Conservation (phyloP, 305 asterid genomes). For the Withania somnifera region DNA sequence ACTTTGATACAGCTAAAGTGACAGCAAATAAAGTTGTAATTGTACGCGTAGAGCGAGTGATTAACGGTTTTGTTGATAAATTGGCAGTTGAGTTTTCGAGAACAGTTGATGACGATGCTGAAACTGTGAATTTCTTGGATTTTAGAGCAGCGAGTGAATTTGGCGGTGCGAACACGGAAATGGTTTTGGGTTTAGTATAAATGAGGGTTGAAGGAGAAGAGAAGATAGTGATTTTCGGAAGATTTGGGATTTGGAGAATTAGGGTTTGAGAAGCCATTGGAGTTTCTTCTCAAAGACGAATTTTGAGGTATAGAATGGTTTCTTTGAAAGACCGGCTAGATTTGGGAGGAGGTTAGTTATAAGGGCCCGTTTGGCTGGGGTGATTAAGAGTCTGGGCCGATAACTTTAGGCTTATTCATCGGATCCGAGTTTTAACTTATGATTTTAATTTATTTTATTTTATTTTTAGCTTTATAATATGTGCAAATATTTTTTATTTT, state of each 20-base stretch:
- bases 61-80: constrained; percentile 11
- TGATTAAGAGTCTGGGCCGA: neutral
- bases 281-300: neutral
- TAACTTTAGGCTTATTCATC: too few relatives aligned
- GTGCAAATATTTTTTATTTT: too few relatives aligned
- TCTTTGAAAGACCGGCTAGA: neutral
- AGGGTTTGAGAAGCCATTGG: constrained; percentile 34
- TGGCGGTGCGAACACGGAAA: constrained; percentile 10
- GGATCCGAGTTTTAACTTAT: too few relatives aligned
- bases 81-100: neutral
- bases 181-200: constrained; percentile 9
- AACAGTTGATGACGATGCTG: constrained; percentile 25
- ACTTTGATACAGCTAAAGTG: constrained; percentile 35
- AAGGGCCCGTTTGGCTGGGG: neutral
- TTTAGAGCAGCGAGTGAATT: constrained; percentile 7
- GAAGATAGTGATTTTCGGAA: neutral
- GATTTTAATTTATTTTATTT: too few relatives aligned
- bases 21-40: constrained; percentile 48
- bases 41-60: constrained; percentile 63
- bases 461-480: too few relatives aligned
- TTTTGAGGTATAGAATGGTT: neutral
- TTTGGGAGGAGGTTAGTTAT: neutral
- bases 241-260: constrained; percentile 17
- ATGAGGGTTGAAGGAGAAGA: neutral
- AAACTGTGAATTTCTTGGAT: constrained; percentile 10